Base-by-base conservation (phyloP, 257 asterid species). In the Jacaranda mimosifolia region DNA sequence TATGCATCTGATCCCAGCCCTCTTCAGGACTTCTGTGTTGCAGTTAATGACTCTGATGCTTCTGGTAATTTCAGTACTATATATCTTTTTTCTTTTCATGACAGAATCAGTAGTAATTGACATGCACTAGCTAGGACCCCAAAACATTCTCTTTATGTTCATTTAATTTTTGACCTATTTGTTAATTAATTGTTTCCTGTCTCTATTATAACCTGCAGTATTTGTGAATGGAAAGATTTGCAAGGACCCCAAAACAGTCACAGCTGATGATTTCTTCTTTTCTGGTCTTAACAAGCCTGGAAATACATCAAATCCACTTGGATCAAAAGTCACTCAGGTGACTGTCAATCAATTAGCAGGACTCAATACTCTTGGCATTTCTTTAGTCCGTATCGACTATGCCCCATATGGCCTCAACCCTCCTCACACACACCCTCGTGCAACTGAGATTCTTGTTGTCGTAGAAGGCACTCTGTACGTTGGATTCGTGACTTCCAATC, bases 341-440 rank as follows among this genome's bases (percentile, higher is more conserved):
- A 67, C 39, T 8, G 87, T 77, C 6, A 79, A 83, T 59, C 80
- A 75, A 39, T 9, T 83, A 52, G 72, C 87, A 1, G 87, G 87
- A 1, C 82, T 83, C 72, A 83, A 83, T 75, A 83, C 87, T 39
- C 84, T 83, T 4, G 84, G 87, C 18, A 72, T 83, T 8, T 76
- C 83, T 3, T 19, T 77, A 12, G 75, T 63, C 3, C 78, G 87
- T 3, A 38, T 80, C 0, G 87, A 83, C 76, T 59, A 52, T 1
- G 83, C 70, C 1, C 87, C 76, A 0, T 39, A 68, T 3, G 87
- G 87, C 4, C 80, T 73, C 1, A 76, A 77, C 68, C 80, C 85
- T 0, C 87, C 85, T 4, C 85, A 83, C 80, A 73, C 81, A 0
- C 87, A 83, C 69, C 87, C 87, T 1, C 84, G 87, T 8, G 84